Base-by-base conservation (phyloP, 345 rosid genomes). In the Aethionema arabicum region DNA sequence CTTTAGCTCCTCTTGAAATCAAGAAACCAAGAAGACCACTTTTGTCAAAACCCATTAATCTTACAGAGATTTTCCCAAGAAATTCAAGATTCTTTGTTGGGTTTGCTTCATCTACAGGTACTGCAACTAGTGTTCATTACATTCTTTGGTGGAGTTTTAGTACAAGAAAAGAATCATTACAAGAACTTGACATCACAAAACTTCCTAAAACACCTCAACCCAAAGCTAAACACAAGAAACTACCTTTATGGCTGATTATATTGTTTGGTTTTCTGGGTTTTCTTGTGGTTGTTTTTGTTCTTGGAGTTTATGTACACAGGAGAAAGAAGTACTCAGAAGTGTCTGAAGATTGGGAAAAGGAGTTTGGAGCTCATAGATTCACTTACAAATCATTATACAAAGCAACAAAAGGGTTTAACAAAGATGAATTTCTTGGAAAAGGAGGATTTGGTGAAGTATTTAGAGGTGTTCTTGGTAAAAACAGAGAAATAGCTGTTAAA, bases 381-480 rank as follows among this genome's bases (percentile, higher is more conserved):
- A 67, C 81, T 30, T 85, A 73, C 61, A 83, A 77, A 61, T 74
- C 83, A 29, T 72, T 89, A 50, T 79, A 69, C 48, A 63, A 35
- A 33, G 87, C 91, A 49, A 81, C 93, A 3, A 78, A 78, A 30
- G 95, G 95, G 29, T 86, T 89, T 54, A 74, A 58, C 29, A 79
- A 78, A 35, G 61, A 56, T 31, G 85, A 76, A 15, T 40, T 86
- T 27, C 53, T 85, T 1, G 97, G 93, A 30, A 32, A 30, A 10
- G 87, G 97, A 4, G 91, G 95, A 8, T 85, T 72, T 33, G 91
- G 96, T 2, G 68, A 63, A 70, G 89, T 89, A 4, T 86, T 81
- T 31, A 77, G 52, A 76, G 95, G 95, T 2, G 59, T 49, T 0
- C 67, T 85, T 11, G 83, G 77, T 2, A 54, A 76, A 2, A 72